Conservation (phyloP, 371 early-diverging fungal species). For the Saksenaea vasiformis region DNA sequence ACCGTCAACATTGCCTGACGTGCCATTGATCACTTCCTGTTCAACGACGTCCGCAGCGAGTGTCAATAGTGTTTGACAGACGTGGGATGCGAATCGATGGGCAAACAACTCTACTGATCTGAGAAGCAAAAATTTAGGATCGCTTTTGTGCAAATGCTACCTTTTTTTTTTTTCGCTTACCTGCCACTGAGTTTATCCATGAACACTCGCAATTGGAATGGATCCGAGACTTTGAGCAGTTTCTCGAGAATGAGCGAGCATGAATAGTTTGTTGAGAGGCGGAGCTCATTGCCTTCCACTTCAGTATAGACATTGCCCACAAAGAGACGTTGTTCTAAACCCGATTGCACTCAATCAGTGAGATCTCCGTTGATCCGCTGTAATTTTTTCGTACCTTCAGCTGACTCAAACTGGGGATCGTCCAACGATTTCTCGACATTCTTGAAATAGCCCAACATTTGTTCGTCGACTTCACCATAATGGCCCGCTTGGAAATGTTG, state of each 20-base stretch:
- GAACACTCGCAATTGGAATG: constrained; percentile 74
- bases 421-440: constrained; percentile 75
- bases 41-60: constrained; percentile 76
- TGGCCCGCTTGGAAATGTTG: constrained; percentile 52
- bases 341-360: background rate
- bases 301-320: constrained; percentile 78
- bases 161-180: constrained; percentile 26
- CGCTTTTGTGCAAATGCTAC: background rate
- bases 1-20: constrained; percentile 24
- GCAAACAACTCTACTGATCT: constrained; percentile 70
- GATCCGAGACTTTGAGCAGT: constrained; percentile 67
- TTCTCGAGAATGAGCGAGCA: constrained; percentile 83
- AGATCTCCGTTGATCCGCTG: background rate
- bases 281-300: constrained; percentile 75
- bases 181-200: constrained; percentile 68
- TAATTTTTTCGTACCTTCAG: constrained; percentile 59
- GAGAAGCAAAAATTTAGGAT: background rate
- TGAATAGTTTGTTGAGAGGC: constrained; percentile 75
- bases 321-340: constrained; percentile 68
- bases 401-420: constrained; percentile 66
- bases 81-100: constrained; percentile 87
- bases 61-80: constrained; percentile 76
- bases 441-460: constrained; percentile 73
- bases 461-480: constrained; percentile 68
- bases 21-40: constrained; percentile 59